Percentiles rank a stretch among this genome's conserved stretches.
phyloP scores from a whole-genome alignment of 108 stramenopile species.

The Chaetoceros muelleri region DNA sequence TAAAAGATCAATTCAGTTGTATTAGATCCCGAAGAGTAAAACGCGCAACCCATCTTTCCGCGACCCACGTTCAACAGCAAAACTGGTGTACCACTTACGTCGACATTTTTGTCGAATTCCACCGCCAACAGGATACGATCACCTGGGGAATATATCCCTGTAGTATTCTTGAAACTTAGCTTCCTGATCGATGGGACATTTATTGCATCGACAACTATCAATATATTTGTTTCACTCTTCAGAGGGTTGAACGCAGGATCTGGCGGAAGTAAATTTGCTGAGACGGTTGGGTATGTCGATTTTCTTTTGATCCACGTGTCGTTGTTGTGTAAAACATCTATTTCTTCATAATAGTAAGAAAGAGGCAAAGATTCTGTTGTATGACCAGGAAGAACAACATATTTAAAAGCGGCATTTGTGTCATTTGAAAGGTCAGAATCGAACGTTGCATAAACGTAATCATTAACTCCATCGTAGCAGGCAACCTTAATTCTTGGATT shows the following conservation, averaged over 20 bases:
- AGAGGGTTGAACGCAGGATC: background rate
- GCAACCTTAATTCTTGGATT: background rate
- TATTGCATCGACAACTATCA: background rate
- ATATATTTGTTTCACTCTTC: background rate
- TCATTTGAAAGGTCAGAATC: background rate
- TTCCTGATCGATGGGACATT: background rate
- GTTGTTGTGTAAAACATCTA: background rate
- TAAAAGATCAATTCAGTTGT: slow-evolving; percentile 18
- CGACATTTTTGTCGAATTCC: slow-evolving; percentile 26
- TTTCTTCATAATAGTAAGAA: background rate
- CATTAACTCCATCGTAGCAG: no score
- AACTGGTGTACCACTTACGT: slow-evolving; percentile 29
- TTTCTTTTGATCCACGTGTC: background rate
- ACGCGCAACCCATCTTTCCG: slow-evolving; percentile 13
- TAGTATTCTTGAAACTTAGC: slow-evolving; percentile 4
- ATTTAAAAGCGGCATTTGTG: background rate
- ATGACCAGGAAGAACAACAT: background rate
- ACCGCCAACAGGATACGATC: slow-evolving; percentile 37
- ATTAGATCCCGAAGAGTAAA: slow-evolving; percentile 18
- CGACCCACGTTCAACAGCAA: slow-evolving; percentile 36
- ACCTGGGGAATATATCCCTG: slow-evolving; percentile 18
- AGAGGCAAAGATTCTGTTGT: background rate
- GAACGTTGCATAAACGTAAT: no score
- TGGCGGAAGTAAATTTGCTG: background rate
- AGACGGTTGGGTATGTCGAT: background rate